Evolutionary conservation across 2,329 filamentous ascomycete species (phyloP), one percentile per base, ranked within the genome.

Genomic region (Intubia oerlemansii): DNA sequence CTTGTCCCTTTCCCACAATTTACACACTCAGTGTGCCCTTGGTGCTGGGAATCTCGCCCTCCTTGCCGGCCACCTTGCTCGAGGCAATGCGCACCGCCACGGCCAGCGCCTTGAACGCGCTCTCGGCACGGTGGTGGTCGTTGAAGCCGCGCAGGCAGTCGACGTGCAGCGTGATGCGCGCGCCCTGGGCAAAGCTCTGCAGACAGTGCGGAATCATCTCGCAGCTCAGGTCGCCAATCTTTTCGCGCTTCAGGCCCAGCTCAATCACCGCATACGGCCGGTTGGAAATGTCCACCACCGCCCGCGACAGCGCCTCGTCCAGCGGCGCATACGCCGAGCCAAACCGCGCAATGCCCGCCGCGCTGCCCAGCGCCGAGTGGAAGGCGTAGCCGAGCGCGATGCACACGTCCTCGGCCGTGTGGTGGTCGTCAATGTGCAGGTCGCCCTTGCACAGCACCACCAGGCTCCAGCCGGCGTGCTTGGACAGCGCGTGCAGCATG

Each of bases 191-290:
- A 53, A 93, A 98, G 56, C 77, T 88, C 59, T 91, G 71, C 46
- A 98, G 52, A 41, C 84, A 91, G 58, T 98, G 88, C 25, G 85
- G 84, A 24, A 98, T 71, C 88, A 98, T 98, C 63, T 98, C 85
- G 42, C 71, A 78, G 57, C 76, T 85, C 40, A 98, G 57, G 46
- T 88, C 80, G 32, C 88, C 88, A 44, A 98, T 79, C 62, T 80
- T 90, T 59, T 95, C 88, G 36, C 88, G 69, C 58, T 66, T 72
- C 36, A 93, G 67, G 9, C 80, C 82, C 10, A 95, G 59, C 32
- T 92, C 70, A 31, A 88, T 65, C 12, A 93, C 79, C 38, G 64
- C 65, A 56, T 70, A 93, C 2, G 88, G 85, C 0, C 88, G 74
- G 54, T 91, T 92, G 33, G 80, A 91, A 18, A 98, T 66, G 51